Percentiles rank a stretch among this genome's conserved stretches.
Evolutionary conservation across 1,284 basidiomycete genomes (phyloP).

Genomic region (Cerioporus squamosus): DNA sequence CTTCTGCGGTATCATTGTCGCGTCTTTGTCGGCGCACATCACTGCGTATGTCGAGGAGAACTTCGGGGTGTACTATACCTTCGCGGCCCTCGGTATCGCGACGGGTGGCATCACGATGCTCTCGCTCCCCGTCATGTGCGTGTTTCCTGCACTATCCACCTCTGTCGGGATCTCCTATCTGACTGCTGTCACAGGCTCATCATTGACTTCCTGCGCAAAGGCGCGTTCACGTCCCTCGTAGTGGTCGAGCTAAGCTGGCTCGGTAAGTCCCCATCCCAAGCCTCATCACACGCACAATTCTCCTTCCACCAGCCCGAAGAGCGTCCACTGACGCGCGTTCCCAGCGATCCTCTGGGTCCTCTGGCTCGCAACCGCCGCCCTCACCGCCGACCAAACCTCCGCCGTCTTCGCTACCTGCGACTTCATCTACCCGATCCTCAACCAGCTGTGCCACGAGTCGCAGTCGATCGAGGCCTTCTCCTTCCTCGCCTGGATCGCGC

Average conservation of each 20-base stretch:
- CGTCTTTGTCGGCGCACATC: slow-evolving; percentile 25
- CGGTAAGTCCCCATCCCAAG: slow-evolving; percentile 18
- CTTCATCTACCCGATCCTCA: slow-evolving; percentile 14
- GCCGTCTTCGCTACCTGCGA: slow-evolving; percentile 18
- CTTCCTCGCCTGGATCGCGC: slow-evolving; percentile 24
- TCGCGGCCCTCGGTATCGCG: slow-evolving; percentile 26
- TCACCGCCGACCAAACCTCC: slow-evolving; percentile 15
- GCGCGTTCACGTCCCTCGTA: slow-evolving; percentile 34
- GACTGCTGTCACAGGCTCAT: slow-evolving; percentile 18
- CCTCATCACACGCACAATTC: background rate
- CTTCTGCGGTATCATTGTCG: slow-evolving; percentile 24
- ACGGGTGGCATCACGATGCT: slow-evolving; percentile 26
- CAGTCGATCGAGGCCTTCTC: slow-evolving; percentile 27
- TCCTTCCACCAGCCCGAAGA: background rate
- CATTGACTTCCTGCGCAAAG: slow-evolving; percentile 27
- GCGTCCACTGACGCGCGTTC: background rate
- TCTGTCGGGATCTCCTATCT: background rate
- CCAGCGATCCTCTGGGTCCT: slow-evolving; percentile 26
- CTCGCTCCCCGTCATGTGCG: slow-evolving; percentile 30
- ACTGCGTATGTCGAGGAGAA: slow-evolving; percentile 17
- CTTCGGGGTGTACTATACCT: slow-evolving; percentile 20
- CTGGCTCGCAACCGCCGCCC: slow-evolving; percentile 23
- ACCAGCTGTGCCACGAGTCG: slow-evolving; percentile 26
- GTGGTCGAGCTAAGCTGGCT: slow-evolving; percentile 32
- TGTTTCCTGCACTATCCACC: background rate